A percentile compares a stretch with the other conserved stretches of the same genome.
Conservation (phyloP, 768 basidiomycete species). For the Mycena crocata region DNA sequence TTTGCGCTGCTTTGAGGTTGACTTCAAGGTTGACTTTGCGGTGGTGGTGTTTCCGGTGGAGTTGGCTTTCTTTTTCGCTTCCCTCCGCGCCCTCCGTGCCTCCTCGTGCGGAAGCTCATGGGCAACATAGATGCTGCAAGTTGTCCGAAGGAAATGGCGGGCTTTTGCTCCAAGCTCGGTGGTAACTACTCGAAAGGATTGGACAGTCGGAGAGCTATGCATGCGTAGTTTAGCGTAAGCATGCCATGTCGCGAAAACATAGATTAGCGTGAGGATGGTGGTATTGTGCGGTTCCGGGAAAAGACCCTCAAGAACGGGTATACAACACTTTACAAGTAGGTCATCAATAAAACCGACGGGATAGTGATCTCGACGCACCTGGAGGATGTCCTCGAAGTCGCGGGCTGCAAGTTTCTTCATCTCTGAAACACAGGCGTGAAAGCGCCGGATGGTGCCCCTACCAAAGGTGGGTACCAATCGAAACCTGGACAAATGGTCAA, state of each 20-base stretch:
- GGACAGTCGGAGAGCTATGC: constrained; percentile 30
- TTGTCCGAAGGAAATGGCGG: constrained; percentile 27
- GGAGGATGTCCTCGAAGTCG: not conserved
- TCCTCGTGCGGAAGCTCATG: constrained; percentile 36
- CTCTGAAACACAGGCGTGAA: not conserved
- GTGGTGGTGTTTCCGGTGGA: not conserved
- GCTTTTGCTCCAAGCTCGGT: not conserved
- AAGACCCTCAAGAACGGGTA: constrained; percentile 51
- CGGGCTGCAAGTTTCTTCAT: not conserved
- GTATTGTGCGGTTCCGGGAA: constrained; percentile 36
- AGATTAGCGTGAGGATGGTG: constrained; percentile 29
- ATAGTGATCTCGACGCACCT: not conserved
- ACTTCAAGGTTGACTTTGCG: not conserved
- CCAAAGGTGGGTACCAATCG: not conserved
- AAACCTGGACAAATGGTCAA: not conserved
- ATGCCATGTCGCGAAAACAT: constrained; percentile 36
- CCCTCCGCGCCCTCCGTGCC: not conserved
- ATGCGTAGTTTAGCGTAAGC: constrained; percentile 37
- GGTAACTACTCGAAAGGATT: constrained; percentile 21
- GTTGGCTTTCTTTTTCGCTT: not conserved
- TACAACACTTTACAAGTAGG: constrained; percentile 37
- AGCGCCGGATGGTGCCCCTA: not conserved
- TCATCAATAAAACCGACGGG: not conserved
- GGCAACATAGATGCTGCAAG: constrained; percentile 21
- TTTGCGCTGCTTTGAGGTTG: constrained; percentile 12